Conservation (phyloP, 2,329 filamentous ascomycete species). For the Aspergillus uvarum region DNA sequence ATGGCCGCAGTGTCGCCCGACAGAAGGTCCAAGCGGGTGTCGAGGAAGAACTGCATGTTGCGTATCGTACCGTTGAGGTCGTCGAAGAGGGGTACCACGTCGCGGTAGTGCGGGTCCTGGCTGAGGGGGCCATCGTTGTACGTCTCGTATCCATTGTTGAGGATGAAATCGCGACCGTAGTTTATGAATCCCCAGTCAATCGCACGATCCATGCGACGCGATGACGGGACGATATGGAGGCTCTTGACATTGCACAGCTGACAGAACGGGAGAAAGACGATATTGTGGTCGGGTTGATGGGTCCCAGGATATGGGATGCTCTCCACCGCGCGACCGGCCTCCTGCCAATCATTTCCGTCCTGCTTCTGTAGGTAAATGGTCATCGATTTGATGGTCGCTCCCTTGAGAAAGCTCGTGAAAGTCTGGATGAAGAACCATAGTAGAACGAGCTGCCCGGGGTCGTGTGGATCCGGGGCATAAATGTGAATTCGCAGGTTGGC, state of each 20-base stretch:
- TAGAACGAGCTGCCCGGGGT: background rate
- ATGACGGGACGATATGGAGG: background rate
- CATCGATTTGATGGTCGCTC: background rate
- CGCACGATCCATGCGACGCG: background rate
- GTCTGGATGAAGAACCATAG: background rate
- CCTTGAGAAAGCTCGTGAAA: background rate
- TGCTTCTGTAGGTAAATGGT: background rate
- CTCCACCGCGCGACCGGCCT: background rate
- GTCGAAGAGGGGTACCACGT: background rate
- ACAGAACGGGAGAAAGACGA: constrained; percentile 4
- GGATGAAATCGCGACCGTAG: constrained; percentile 2
- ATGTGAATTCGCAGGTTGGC: background rate
- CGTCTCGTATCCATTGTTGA: constrained; percentile 1
- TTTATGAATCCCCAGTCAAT: background rate
- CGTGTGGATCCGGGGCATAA: background rate
- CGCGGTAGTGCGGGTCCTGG: background rate
- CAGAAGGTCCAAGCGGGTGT: background rate
- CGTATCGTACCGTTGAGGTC: background rate
- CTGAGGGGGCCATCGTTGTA: background rate
- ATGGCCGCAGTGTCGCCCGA: background rate
- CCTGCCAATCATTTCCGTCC: background rate
- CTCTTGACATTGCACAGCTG: background rate
- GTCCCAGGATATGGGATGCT: background rate
- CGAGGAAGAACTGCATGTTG: background rate
- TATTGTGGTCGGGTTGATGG: constrained; percentile 1